A percentile compares a stretch with the other conserved stretches of the same genome.
Conservation (phyloP, 2,329 filamentous ascomycete species). For the Drechslerella stenobrocha region DNA sequence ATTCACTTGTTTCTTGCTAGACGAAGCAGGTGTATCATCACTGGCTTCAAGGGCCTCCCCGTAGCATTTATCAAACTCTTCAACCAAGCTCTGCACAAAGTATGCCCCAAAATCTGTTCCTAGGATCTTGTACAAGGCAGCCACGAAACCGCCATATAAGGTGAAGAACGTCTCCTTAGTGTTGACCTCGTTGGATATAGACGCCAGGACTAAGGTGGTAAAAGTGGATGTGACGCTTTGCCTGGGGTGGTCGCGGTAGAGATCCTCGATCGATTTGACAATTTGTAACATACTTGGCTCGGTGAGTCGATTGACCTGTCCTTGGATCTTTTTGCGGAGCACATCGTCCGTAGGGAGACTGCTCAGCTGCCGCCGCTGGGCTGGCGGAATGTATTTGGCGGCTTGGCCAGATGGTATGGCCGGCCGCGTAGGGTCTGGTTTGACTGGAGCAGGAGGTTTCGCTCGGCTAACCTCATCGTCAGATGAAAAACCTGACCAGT, state of each 20-base stretch:
- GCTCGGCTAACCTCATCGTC: constrained; percentile 13
- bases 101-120: constrained; percentile 89
- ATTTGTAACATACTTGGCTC: constrained; percentile 88
- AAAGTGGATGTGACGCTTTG: constrained; percentile 82
- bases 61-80: constrained; percentile 66
- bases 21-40: constrained; percentile 5
- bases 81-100: constrained; percentile 75
- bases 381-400: constrained; percentile 81
- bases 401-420: constrained; percentile 20
- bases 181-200: constrained; percentile 75
- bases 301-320: constrained; percentile 87
- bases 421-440: constrained; percentile 37
- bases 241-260: constrained; percentile 83
- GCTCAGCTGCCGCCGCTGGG: constrained; percentile 67
- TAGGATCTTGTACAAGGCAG: constrained; percentile 81
- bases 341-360: constrained; percentile 66
- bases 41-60: constrained; percentile 10
- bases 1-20: constrained; percentile 54
- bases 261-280: constrained; percentile 74
- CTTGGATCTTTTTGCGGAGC: constrained; percentile 78
- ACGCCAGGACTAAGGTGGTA: constrained; percentile 74
- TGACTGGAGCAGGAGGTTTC: constrained; percentile 1
- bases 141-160: constrained; percentile 83
- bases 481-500: constrained; percentile 40
- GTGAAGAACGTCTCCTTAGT: constrained; percentile 88